These are phyloP conservation scores for Nicotiana undulata DNA, from an alignment of 257 asterid species.

Conservation along the genomic window DNA sequence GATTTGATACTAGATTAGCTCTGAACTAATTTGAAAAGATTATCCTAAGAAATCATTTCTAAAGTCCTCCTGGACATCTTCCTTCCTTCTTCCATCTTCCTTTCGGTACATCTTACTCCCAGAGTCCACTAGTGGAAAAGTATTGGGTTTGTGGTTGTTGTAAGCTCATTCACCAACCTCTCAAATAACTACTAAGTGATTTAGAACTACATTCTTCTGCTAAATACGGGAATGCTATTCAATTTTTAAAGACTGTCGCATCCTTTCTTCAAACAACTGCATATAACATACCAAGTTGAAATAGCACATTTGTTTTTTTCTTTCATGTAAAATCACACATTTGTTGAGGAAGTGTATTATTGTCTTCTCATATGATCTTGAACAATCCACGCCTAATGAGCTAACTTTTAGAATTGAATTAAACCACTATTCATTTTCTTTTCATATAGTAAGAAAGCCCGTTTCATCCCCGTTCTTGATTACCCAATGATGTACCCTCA, in stretches of 20 bases:
- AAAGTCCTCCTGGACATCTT: not conserved
- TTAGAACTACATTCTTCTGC: not conserved
- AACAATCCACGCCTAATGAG: no score
- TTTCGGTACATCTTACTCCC: no score
- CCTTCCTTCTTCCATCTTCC: not conserved
- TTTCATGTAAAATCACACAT: no score
- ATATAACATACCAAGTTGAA: not conserved
- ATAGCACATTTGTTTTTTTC: no score
- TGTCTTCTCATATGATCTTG: not conserved
- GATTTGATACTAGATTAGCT: not conserved
- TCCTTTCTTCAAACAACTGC: not conserved
- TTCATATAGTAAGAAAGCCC: no score
- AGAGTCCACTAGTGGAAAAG: no score
- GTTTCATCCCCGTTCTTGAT: not conserved
- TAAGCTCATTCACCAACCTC: not conserved
- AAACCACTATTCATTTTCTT: no score
- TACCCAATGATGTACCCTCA: not conserved
- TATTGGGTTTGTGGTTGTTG: no score
- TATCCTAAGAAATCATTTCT: not conserved
- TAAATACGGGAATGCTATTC: not conserved
- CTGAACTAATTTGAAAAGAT: not conserved
- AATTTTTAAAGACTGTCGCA: not conserved
- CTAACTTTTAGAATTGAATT: no score
- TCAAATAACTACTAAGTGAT: not conserved
- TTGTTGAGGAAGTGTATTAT: not conserved